Evolutionary conservation across 2,329 filamentous ascomycete genomes (phyloP).

Genomic region (Teratosphaeria viscida): DNA sequence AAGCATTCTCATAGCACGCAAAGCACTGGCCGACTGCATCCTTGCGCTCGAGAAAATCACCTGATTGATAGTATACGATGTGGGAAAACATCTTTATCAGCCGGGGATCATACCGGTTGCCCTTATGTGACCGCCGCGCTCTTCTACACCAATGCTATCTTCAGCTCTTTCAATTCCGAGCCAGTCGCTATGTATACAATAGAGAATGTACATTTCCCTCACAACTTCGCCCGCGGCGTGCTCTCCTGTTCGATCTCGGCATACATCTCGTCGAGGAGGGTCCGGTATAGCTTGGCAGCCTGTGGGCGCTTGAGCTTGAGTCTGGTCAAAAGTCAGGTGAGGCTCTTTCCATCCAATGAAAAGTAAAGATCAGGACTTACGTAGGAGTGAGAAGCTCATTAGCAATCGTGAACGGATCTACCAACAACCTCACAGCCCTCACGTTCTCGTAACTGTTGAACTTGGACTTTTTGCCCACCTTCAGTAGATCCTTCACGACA

Average conservation of each 20-base stretch:
- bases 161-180: not conserved
- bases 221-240: slow-evolving; percentile 39
- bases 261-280: slow-evolving; percentile 51
- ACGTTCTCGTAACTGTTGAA: slow-evolving; percentile 89
- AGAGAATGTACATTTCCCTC: slow-evolving; percentile 11
- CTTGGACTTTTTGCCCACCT: slow-evolving; percentile 69
- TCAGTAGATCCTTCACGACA: slow-evolving; percentile 67
- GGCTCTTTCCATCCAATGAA: not conserved
- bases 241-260: slow-evolving; percentile 40
- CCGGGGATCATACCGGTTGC: not conserved
- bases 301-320: slow-evolving; percentile 64
- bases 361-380: slow-evolving; percentile 44
- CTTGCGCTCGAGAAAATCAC: too few species aligned
- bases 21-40: too few species aligned
- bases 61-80: not conserved
- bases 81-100: not conserved
- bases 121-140: not conserved
- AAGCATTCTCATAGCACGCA: too few species aligned
- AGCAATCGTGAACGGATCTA: slow-evolving; percentile 88
- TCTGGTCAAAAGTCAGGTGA: slow-evolving; percentile 28
- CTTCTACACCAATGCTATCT: not conserved
- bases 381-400: slow-evolving; percentile 84
- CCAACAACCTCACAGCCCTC: slow-evolving; percentile 58
- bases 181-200: not conserved
- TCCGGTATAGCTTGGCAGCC: slow-evolving; percentile 51